phyloP scores from a whole-genome alignment of 768 basidiomycete genomes.

The Sistotremastrum suecicum region DNA sequence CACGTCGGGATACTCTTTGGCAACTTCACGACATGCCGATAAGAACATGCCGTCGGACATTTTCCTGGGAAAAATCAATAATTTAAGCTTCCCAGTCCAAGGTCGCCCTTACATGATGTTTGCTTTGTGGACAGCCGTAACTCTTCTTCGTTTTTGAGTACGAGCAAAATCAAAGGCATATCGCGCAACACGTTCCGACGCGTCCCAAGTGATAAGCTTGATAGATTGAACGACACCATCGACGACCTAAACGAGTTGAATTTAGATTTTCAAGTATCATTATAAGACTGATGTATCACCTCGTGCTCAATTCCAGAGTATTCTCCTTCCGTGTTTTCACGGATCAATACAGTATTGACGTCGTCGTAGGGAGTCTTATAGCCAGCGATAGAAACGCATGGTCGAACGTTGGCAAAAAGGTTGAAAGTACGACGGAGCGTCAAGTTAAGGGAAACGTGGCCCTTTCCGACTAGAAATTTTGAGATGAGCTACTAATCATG shows the following conservation, averaged over 20 bases:
- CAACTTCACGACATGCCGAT: slow-evolving; percentile 89
- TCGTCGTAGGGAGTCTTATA: slow-evolving; percentile 98
- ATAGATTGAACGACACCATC: slow-evolving; percentile 99
- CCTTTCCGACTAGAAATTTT: slow-evolving; percentile 73
- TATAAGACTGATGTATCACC: slow-evolving; percentile 27
- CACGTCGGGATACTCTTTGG: slow-evolving; percentile 89
- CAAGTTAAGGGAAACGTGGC: slow-evolving; percentile 95
- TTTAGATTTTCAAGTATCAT: neutral
- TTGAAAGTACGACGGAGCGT: slow-evolving; percentile 96
- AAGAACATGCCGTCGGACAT: slow-evolving; percentile 99
- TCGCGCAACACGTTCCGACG: slow-evolving; percentile 94
- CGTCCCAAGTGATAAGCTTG: slow-evolving; percentile 98
- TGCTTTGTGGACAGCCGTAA: slow-evolving; percentile 98
- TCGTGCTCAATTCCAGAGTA: slow-evolving; percentile 99
- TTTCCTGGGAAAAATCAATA: slow-evolving; percentile 42
- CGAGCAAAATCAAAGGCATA: slow-evolving; percentile 99
- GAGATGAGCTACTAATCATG: slow-evolving; percentile 6
- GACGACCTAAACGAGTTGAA: slow-evolving; percentile 43
- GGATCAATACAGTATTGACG: slow-evolving; percentile 94
- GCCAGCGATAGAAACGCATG: slow-evolving; percentile 89
- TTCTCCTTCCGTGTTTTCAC: slow-evolving; percentile 99
- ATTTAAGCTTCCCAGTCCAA: neutral
- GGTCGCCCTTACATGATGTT: slow-evolving; percentile 77
- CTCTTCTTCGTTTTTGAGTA: slow-evolving; percentile 71
- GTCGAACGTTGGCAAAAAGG: slow-evolving; percentile 96